Conservation (phyloP, 2,329 filamentous ascomycete species). For the Botrytis galanthina region DNA sequence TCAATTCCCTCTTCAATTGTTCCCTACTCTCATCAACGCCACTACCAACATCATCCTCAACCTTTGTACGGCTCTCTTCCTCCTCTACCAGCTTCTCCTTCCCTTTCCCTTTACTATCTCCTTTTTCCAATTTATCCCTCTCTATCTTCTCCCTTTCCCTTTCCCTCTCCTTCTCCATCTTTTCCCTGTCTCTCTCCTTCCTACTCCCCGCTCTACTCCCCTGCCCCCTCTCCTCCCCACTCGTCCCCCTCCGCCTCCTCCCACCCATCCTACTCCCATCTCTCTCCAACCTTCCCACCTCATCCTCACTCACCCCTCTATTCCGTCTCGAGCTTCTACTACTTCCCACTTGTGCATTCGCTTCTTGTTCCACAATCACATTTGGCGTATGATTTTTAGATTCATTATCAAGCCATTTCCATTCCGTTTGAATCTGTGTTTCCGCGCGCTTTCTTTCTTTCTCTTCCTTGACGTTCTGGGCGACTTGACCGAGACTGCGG, state of each 20-base stretch:
- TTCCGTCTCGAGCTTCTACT: neutral
- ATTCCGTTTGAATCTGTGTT: neutral
- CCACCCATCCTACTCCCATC: slow-evolving; percentile 8
- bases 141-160: neutral
- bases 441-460: slow-evolving; percentile 1
- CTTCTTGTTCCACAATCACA: neutral
- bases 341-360: too few species aligned
- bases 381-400: neutral
- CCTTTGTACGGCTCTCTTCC: slow-evolving; percentile 10
- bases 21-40: slow-evolving; percentile 23
- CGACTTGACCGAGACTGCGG: slow-evolving; percentile 2
- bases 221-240: neutral
- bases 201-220: neutral
- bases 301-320: neutral
- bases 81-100: neutral
- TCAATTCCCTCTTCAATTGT: slow-evolving; percentile 31
- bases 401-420: slow-evolving; percentile 7
- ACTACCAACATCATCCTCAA: neutral
- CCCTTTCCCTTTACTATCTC: neutral
- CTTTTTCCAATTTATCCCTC: neutral
- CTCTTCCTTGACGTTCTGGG: neutral
- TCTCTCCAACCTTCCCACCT: neutral
- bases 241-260: neutral
- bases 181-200: slow-evolving; percentile 1
- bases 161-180: slow-evolving; percentile 1